These are phyloP conservation scores for Begonia loranthoides DNA, from an alignment of 306 rosid genomes.

Conservation along the genomic window DNA sequence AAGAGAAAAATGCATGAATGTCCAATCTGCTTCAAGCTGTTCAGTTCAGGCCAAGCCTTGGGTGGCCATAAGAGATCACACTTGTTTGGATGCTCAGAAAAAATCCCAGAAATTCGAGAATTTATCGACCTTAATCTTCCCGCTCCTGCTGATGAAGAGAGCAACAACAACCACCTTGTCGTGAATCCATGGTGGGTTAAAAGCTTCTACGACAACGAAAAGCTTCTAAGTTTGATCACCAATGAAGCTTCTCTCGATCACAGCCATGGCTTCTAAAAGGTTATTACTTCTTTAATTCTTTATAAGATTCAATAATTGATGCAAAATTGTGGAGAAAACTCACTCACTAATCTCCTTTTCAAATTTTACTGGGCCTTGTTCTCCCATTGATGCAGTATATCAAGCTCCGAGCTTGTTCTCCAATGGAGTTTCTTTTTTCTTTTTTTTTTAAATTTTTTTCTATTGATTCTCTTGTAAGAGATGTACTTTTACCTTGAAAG, in stretches of 20 bases:
- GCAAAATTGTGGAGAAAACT: too few relatives aligned
- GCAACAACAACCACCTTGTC: constrained; percentile 11
- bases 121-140: constrained; percentile 15
- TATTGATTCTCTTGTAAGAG: too few relatives aligned
- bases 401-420: too few relatives aligned
- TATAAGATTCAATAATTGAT: too few relatives aligned
- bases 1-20: constrained; percentile 8
- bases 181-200: constrained; percentile 26
- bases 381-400: too few relatives aligned
- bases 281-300: too few relatives aligned
- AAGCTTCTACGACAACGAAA: constrained; percentile 19
- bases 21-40: constrained; percentile 12
- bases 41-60: constrained; percentile 15
- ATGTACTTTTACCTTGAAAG: too few relatives aligned
- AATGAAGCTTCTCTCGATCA: not conserved
- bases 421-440: too few relatives aligned
- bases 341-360: too few relatives aligned
- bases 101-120: constrained; percentile 5
- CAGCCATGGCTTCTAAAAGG: too few relatives aligned
- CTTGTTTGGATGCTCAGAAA: constrained; percentile 6
- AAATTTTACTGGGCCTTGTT: too few relatives aligned
- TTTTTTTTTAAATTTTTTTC: too few relatives aligned
- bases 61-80: constrained; percentile 18
- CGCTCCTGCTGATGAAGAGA: constrained; percentile 23
- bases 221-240: constrained; percentile 13